Evolutionary conservation across 2,329 filamentous ascomycete species (phyloP).

Genomic region (Tolypocladium ophioglossoides): DNA sequence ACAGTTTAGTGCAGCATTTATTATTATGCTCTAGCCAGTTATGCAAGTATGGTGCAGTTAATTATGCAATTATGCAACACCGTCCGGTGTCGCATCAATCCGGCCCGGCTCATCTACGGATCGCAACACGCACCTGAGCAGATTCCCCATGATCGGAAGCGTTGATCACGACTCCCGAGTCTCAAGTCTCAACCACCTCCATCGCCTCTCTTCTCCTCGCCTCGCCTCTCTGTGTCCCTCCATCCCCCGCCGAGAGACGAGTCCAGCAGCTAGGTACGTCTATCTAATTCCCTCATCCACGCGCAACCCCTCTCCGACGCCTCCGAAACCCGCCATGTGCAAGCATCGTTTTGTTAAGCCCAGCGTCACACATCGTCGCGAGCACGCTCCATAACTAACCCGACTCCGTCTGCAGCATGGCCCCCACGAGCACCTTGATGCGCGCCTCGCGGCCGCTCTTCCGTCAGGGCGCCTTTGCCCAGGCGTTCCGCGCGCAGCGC

Average conservation of each 20-base stretch:
- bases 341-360: background rate
- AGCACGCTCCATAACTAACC: background rate
- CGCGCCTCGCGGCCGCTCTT: slow-evolving; percentile 45
- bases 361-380: background rate
- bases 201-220: background rate
- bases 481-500: slow-evolving; percentile 37
- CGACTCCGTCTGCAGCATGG: slow-evolving; percentile 21
- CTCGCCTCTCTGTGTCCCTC: background rate
- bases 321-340: background rate
- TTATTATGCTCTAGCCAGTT: background rate
- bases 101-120: background rate
- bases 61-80: background rate
- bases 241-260: background rate
- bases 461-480: slow-evolving; percentile 34
- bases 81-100: background rate
- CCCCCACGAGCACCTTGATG: slow-evolving; percentile 37
- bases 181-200: background rate
- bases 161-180: background rate
- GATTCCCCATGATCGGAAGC: background rate
- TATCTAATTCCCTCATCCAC: background rate
- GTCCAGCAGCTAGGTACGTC: background rate
- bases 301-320: background rate
- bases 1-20: background rate
- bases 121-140: background rate
- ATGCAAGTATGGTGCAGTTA: background rate